Percentiles rank a stretch among this genome's conserved stretches.
These are phyloP conservation scores for Globisporangium mamillatum DNA, from an alignment of 352 stramenopile genomes.

Conservation along the genomic window DNA sequence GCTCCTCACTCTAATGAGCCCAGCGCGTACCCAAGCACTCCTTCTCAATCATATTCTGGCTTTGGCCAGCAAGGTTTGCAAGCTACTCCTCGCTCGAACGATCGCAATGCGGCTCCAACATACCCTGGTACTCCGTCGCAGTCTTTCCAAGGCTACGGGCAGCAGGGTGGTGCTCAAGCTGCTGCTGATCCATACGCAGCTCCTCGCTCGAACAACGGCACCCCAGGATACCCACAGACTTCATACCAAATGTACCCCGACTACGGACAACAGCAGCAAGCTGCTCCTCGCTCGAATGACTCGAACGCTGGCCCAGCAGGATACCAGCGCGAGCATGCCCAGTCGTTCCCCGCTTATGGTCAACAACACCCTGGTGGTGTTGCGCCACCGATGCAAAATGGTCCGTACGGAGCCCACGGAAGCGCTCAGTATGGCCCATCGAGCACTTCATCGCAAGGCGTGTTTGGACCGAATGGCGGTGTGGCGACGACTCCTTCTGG, in stretches of 20 bases:
- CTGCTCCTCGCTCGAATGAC: slow-evolving; percentile 24
- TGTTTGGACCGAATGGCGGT: neutral
- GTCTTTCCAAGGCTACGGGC: slow-evolving; percentile 18
- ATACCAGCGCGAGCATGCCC: neutral
- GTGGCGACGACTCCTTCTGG: slow-evolving; percentile 23
- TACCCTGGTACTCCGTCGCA: slow-evolving; percentile 26
- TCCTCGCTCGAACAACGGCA: slow-evolving; percentile 8
- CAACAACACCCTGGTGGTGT: slow-evolving; percentile 11
- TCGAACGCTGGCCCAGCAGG: slow-evolving; percentile 9
- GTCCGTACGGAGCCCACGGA: slow-evolving; percentile 7
- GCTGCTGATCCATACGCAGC: slow-evolving; percentile 12
- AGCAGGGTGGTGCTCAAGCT: slow-evolving; percentile 11
- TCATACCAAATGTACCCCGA: slow-evolving; percentile 6
- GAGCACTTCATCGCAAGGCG: slow-evolving; percentile 13
- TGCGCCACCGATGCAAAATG: neutral
- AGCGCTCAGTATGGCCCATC: slow-evolving; percentile 9
- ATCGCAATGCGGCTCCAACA: slow-evolving; percentile 18
- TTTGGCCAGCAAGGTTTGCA: slow-evolving; percentile 13
- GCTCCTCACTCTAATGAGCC: slow-evolving; percentile 16
- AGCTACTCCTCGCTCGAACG: slow-evolving; percentile 24
- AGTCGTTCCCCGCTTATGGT: slow-evolving; percentile 4
- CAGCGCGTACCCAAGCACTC: slow-evolving; percentile 16
- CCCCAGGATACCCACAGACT: slow-evolving; percentile 6
- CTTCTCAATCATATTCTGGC: slow-evolving; percentile 8
- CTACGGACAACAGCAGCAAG: neutral